Percentiles rank a stretch among this genome's conserved stretches.
Conservation (phyloP, 2,329 filamentous ascomycete species). For the Ascochyta fabae region DNA sequence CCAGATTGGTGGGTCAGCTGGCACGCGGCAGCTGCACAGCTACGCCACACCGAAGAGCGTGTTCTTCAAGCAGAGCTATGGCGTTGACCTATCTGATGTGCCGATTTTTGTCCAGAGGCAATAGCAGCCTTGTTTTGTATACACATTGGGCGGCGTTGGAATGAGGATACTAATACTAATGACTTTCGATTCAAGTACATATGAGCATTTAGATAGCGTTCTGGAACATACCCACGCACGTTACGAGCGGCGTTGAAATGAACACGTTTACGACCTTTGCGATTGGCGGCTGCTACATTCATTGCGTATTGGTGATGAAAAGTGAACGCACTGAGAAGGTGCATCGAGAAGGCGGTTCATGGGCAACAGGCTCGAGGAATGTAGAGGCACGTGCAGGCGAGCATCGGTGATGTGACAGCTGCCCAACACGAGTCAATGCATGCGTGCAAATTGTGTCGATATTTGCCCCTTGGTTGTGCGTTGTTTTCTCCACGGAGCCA, state of each 20-base stretch:
- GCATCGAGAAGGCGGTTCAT: neutral
- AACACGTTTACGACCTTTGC: neutral
- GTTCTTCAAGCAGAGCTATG: slow-evolving; percentile 37
- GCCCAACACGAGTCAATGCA: neutral
- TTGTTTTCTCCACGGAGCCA: slow-evolving; percentile 1
- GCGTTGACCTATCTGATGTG: slow-evolving; percentile 44
- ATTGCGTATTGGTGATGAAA: neutral
- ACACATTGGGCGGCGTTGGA: slow-evolving; percentile 3
- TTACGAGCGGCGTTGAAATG: neutral
- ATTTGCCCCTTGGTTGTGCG: slow-evolving; percentile 5
- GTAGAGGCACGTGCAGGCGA: slow-evolving; percentile 10
- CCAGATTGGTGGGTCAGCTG: slow-evolving; percentile 46
- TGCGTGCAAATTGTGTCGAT: neutral
- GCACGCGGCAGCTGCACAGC: slow-evolving; percentile 42
- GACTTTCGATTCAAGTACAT: slow-evolving; percentile 7
- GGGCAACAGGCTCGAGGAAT: neutral
- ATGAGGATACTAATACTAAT: slow-evolving; percentile 5
- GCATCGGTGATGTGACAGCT: slow-evolving; percentile 2
- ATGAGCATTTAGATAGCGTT: slow-evolving; percentile 3
- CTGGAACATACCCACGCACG: neutral
- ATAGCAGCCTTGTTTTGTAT: neutral
- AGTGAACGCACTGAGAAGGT: neutral
- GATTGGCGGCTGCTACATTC: neutral
- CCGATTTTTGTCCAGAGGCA: slow-evolving; percentile 37
- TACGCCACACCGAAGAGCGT: slow-evolving; percentile 40